A percentile compares a stretch with the other conserved stretches of the same genome.
Conservation (phyloP, 2,329 filamentous ascomycete genomes). For the Colletotrichum sp. region DNA sequence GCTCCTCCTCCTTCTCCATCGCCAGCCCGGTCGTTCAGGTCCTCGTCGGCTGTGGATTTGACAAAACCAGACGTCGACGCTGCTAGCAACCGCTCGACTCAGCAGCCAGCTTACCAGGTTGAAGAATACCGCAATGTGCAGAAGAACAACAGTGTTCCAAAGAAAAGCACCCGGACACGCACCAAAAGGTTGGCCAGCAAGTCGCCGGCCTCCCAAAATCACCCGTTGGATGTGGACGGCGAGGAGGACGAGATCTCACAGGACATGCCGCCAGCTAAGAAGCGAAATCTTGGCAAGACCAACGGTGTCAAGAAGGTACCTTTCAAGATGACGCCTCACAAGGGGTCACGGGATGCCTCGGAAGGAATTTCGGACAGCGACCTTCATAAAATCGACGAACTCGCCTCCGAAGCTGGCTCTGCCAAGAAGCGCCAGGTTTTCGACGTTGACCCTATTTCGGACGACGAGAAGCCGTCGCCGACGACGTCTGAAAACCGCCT, state of each 20-base stretch:
- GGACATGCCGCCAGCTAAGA: background rate
- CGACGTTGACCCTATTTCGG: background rate
- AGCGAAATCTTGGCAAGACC: background rate
- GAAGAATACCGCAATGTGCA: background rate
- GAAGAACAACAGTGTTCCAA: background rate
- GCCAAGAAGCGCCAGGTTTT: background rate
- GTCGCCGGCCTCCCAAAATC: background rate
- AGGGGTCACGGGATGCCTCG: background rate
- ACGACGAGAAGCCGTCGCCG: background rate
- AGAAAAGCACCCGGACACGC: background rate
- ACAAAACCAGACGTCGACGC: constrained; percentile 6
- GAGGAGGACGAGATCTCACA: background rate
- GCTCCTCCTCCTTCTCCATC: background rate
- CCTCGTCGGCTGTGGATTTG: background rate
- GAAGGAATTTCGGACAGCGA: background rate
- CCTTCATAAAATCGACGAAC: background rate
- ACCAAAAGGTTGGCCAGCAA: background rate
- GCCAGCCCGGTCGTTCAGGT: background rate
- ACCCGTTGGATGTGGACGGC: background rate
- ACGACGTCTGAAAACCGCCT: background rate
- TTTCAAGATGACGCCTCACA: background rate
- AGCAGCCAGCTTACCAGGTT: background rate
- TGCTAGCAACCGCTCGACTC: constrained; percentile 1
- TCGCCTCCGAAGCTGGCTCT: background rate
- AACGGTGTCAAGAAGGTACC: background rate